Base-by-base conservation (phyloP, 306 rosid species). In the Adenanthera pavonina region DNA sequence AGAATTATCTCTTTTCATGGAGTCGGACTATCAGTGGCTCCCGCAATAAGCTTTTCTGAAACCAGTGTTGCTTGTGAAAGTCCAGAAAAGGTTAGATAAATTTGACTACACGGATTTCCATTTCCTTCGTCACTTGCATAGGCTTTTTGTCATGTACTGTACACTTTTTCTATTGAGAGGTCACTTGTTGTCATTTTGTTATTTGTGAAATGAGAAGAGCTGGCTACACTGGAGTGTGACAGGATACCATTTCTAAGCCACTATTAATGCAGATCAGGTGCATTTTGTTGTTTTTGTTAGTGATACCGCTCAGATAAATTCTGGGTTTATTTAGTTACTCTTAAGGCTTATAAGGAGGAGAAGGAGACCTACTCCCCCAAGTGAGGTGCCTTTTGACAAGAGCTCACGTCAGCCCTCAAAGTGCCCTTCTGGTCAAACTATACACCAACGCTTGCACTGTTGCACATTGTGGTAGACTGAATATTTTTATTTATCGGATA, bases 1-100 rank as follows among this genome's bases (percentile, higher is more conserved):
- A 96, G 99, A 90, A 52, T 88, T 68, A 90, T 96, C 82, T 78
- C 92, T 72, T 96, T 87, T 83, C 89, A 85, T 34, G 99, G 98
- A 43, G 46, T 72, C 88, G 99, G 98, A 61, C 64, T 96, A 80
- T 96, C 98, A 1, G 91, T 85, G 85, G 89, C 92, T 65, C 92
- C 97, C 49, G 91, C 85, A 51, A 64, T 96, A 79, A 85, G 82
- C 85, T 94, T 93, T 82, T 88, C 92, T 10, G 78, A 78, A 19
- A 69, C 78, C 67, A 65, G 90, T 70, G 90, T 86, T 74, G 62
- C 90, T 75, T 76, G 79, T 62, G 84, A 85, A 84, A 87, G 34
- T 74, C 85, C 92, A 36, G 97, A 96, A 33, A 87, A 89, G 92
- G 99, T 96, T 52, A 59, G 92, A 78, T 84, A 77, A 77, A 76